Conservation (phyloP, 2,329 filamentous ascomycete genomes). For the Pseudogymnoascus sp. region DNA sequence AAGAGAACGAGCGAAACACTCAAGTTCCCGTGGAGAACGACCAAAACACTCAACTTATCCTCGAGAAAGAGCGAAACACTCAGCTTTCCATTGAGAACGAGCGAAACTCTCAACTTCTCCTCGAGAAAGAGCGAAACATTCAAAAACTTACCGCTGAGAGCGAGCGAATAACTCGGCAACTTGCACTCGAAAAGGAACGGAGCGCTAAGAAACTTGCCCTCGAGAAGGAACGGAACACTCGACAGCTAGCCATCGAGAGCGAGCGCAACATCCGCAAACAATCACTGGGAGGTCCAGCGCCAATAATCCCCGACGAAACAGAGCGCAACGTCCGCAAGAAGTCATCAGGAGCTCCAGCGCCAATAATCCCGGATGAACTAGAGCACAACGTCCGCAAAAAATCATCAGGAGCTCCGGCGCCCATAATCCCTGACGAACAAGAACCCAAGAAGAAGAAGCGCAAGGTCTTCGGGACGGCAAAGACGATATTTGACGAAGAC, state of each 20-base stretch:
- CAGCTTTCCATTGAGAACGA: background rate
- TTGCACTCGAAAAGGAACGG: background rate
- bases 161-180: background rate
- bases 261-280: background rate
- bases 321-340: background rate
- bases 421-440: slow-evolving; percentile 22
- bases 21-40: background rate
- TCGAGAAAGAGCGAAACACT: background rate
- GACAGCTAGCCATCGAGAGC: background rate
- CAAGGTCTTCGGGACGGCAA: slow-evolving; percentile 55
- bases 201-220: background rate
- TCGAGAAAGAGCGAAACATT: background rate
- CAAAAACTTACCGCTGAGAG: background rate
- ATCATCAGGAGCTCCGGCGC: background rate
- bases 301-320: background rate
- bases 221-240: background rate
- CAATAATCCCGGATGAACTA: slow-evolving; percentile 37
- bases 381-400: slow-evolving; percentile 25
- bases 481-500: slow-evolving; percentile 64
- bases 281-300: background rate
- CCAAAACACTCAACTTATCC: background rate
- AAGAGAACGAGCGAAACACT: background rate
- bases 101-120: background rate
- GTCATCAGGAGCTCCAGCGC: background rate
- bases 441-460: slow-evolving; percentile 56